Base-by-base conservation (phyloP, 108 stramenopile species). In the Skeletonema menzelii region DNA sequence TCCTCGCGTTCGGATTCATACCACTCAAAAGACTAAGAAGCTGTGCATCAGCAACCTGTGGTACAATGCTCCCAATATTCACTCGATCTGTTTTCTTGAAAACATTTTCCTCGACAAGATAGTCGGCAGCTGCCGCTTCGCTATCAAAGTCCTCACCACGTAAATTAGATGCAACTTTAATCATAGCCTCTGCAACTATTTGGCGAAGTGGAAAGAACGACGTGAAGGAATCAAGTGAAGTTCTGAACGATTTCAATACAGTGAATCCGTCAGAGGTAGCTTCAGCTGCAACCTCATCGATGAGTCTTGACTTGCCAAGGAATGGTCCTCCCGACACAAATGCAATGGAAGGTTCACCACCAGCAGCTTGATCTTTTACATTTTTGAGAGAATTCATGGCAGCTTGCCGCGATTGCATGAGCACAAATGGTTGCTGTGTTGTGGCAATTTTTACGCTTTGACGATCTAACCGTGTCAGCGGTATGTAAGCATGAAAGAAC, bases 191-290 rank as follows among this genome's bases (percentile, higher is more conserved):
- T 10, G 76, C 68, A 6, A 75, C 73, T 19, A 82, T 82, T 42
- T 82, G 80, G 40, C 80, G 59, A 0, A 82, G 70, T 27, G 80
- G 80, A 72, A 77, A 82, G 31, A 72, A 82, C 1, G 80, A 82
- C n/a, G 80, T 82, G 44, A 82, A 82, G 3, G 73, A 82, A 42
- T 82, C 80, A 8, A 82, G 57, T 0, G 80, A 82, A n/a, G 80
- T 82, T 55, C 80, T 69, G 63, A 82, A 82, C 40, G 80, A 82
- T 37, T 82, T 67, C 27, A 77, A 64, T 24, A 82, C 38, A 30
- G 20, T 82, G 22, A 82, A 77, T 22, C 76, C 76, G 49, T 76
- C 73, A 24, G 56, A 60, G 14, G 76, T 31, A 49, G 76, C 80
- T 12, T 75, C 61, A 38, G 56, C 44, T 46, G 70, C 73, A 27